Percentiles rank a stretch among this genome's conserved stretches.
Conservation (phyloP, 768 basidiomycete genomes). For the Zangia roseola region DNA sequence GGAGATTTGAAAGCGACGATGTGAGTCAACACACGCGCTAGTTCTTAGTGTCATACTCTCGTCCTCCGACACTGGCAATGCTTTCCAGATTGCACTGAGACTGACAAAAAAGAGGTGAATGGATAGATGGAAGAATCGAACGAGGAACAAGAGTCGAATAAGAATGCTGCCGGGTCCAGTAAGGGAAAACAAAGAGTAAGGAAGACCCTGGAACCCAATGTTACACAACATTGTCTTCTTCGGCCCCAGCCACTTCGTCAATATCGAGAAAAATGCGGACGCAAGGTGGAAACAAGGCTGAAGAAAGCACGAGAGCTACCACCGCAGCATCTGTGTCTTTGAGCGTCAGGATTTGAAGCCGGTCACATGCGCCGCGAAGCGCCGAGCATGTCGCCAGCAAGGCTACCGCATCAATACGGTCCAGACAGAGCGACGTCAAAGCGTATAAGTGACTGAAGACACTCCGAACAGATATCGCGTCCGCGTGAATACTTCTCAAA, state of each 20-base stretch:
- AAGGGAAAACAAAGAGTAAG: too few relatives aligned
- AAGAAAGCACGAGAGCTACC: slow-evolving; percentile 2
- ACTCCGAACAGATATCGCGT: background rate
- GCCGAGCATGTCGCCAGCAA: slow-evolving; percentile 5
- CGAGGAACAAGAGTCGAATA: too few relatives aligned
- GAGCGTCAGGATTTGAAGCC: slow-evolving; percentile 12
- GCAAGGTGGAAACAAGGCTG: slow-evolving; percentile 1
- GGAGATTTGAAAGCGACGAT: too few relatives aligned
- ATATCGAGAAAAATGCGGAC: slow-evolving; percentile 20
- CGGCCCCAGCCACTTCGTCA: background rate
- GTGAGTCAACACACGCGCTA: too few relatives aligned
- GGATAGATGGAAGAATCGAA: too few relatives aligned
- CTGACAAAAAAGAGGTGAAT: too few relatives aligned
- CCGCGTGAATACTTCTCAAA: slow-evolving; percentile 10
- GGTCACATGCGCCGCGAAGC: background rate
- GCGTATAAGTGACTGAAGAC: slow-evolving; percentile 5
- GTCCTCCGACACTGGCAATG: too few relatives aligned
- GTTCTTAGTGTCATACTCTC: too few relatives aligned
- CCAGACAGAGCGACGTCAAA: slow-evolving; percentile 8
- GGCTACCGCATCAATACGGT: slow-evolving; percentile 1
- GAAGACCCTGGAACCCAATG: too few relatives aligned
- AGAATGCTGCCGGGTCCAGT: too few relatives aligned
- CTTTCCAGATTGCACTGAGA: too few relatives aligned
- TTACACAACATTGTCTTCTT: too few relatives aligned
- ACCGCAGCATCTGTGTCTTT: slow-evolving; percentile 6